Percentiles rank a stretch among this genome's conserved stretches.
Conservation (phyloP, 805 yeast species). For the Pichia thaimueangensis region DNA sequence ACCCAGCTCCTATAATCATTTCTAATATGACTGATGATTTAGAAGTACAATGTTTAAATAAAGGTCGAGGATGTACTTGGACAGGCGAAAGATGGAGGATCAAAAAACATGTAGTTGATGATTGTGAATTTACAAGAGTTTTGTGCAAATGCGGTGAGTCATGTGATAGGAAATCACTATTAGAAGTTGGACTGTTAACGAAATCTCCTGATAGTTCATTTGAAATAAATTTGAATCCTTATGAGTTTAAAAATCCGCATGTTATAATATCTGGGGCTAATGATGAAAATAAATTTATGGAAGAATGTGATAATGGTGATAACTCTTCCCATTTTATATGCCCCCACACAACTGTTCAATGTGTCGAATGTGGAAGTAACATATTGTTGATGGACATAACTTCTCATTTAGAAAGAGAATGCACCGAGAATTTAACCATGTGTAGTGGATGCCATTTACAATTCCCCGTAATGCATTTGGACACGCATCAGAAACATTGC, state of each 20-base stretch:
- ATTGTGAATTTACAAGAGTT: constrained; percentile 35
- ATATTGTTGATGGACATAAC: constrained; percentile 28
- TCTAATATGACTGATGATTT: constrained; percentile 58
- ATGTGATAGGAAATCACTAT: constrained; percentile 18
- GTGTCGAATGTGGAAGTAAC: constrained; percentile 32
- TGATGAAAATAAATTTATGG: too few species aligned
- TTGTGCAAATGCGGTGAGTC: constrained; percentile 28
- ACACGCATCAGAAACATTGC: constrained; percentile 39
- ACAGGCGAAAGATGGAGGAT: constrained; percentile 54
- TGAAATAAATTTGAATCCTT: too few species aligned
- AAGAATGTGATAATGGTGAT: too few species aligned
- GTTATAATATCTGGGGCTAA: not conserved
- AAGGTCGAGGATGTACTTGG: constrained; percentile 50
- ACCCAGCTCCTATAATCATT: constrained; percentile 52
- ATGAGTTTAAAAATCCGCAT: too few species aligned
- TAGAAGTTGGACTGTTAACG: constrained; percentile 6
- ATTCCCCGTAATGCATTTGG: constrained; percentile 33
- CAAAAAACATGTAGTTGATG: constrained; percentile 39
- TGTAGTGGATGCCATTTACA: constrained; percentile 38
- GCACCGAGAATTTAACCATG: constrained; percentile 33
- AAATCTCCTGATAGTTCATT: not conserved
- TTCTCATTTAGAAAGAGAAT: constrained; percentile 34
- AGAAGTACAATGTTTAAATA: constrained; percentile 48
- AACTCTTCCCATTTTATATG: too few species aligned
- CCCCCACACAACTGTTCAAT: constrained; percentile 33